Evolutionary conservation across 2,329 filamentous ascomycete genomes (phyloP), one percentile per base, ranked within the genome.

Genomic region (Ophiostoma sp.): DNA sequence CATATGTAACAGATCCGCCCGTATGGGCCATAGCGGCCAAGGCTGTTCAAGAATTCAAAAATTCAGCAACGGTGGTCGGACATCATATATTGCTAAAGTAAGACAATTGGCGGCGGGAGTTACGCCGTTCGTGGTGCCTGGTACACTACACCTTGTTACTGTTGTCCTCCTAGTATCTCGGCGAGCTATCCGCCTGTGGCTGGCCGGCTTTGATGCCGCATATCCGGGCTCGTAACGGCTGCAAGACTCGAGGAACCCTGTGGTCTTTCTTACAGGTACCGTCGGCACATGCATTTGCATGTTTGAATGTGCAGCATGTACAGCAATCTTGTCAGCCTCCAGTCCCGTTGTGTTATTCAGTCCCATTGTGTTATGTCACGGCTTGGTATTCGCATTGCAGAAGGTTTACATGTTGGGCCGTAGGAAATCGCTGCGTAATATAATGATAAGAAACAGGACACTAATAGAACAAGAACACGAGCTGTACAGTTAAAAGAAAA

Each of bases 291-390:
- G 55, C 27, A 60, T 58, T 4, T 38, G 52, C 52, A 58, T 27
- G 36, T 16, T 5, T 16, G 14, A 18, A n/a, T 52, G 18, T 52
- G 49, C 49, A 38, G 55, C 27, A 36, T 11, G 49, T 18, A 55
- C n/a, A 55, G n/a, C 49, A 5, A 18, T 12, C 7, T 45, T 4
- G n/a, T 11, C n/a, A 36, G 27, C 27, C 27, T 55, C 2, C 12
- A 55, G 49, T 55, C 27, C 27, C n/a, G 49, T 55, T 60, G n/a
- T 55, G 55, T 14, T 8, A 60, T 60, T 44, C 12, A 55, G 49
- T 55, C 27, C 27, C n/a, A n/a, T 55, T 60, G n/a, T 55, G 55
- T 14, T 8, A 60, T 60, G 55, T 16, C 7, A 38, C 55, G 38
- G 55, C 55, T 60, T 60, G 55, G 55, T 27, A 38, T 49, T 27